Evolutionary conservation across 305 asterid species (phyloP).

Genomic region (Petunia hybrid): DNA sequence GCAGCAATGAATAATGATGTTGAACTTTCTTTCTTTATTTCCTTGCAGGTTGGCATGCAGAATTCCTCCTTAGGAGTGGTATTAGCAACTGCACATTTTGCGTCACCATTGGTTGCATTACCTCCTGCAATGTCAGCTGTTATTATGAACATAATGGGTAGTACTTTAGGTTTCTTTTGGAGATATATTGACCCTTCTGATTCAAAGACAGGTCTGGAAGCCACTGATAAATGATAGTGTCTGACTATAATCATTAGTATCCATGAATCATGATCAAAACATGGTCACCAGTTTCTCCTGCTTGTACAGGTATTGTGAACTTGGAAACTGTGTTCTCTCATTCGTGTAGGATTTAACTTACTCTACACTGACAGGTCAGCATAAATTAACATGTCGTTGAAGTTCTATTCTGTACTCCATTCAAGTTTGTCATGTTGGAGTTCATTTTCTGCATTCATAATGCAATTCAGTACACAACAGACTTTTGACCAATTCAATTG

Average conservation of each 20-base stretch:
- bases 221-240: slow-evolving; percentile 33
- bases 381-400: too few relatives aligned
- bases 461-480: too few relatives aligned
- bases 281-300: neutral
- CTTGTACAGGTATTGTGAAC: neutral
- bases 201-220: slow-evolving; percentile 40
- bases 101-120: slow-evolving; percentile 76
- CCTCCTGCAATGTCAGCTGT: slow-evolving; percentile 90
- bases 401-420: too few relatives aligned
- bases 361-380: too few relatives aligned
- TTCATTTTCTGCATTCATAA: too few relatives aligned
- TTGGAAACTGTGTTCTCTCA: too few relatives aligned
- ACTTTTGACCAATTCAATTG: too few relatives aligned
- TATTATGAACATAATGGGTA: slow-evolving; percentile 90
- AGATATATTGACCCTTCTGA: slow-evolving; percentile 63
- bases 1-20: slow-evolving; percentile 12
- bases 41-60: slow-evolving; percentile 89
- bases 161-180: slow-evolving; percentile 88
- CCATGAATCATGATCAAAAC: neutral
- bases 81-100: slow-evolving; percentile 83
- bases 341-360: too few relatives aligned
- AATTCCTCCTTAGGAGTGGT: slow-evolving; percentile 95
- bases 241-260: neutral
- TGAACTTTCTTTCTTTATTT: neutral
- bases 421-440: too few relatives aligned